Conservation (phyloP, 306 rosid genomes). For the Dryas alaskensis region DNA sequence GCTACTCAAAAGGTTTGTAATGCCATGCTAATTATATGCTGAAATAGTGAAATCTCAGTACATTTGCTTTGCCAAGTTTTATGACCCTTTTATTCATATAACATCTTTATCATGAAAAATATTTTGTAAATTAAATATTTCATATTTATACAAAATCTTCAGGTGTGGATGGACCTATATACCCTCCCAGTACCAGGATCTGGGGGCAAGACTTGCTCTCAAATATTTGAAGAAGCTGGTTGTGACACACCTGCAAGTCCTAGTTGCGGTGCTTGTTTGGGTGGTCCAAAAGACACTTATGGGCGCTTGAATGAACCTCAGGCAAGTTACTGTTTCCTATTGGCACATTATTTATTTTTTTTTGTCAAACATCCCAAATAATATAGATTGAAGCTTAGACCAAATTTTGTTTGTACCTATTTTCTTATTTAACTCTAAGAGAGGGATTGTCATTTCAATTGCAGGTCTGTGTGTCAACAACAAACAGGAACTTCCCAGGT, state of each 20-base stretch:
- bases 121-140: neutral
- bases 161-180: slow-evolving; percentile 96
- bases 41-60: slow-evolving; percentile 37
- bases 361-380: too few relatives aligned
- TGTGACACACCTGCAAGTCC: slow-evolving; percentile 99
- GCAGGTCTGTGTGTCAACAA: slow-evolving; percentile 70
- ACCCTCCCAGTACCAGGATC: slow-evolving; percentile 77
- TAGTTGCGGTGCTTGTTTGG: slow-evolving; percentile 93
- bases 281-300: slow-evolving; percentile 92
- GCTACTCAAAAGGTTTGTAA: slow-evolving; percentile 90
- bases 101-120: too few relatives aligned
- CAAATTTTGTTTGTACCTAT: too few relatives aligned
- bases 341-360: neutral
- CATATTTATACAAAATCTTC: slow-evolving; percentile 12
- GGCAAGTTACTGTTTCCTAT: slow-evolving; percentile 44
- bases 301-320: slow-evolving; percentile 82
- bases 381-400: too few relatives aligned
- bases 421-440: too few relatives aligned
- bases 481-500: slow-evolving; percentile 83
- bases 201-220: slow-evolving; percentile 97
- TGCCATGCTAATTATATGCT: neutral
- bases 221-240: slow-evolving; percentile 97
- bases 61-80: too few relatives aligned
- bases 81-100: too few relatives aligned
- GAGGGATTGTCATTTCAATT: slow-evolving; percentile 32